These are phyloP conservation scores for Protomyces macrosporus DNA, from an alignment of 1,139 yeast species.

Conservation along the genomic window DNA sequence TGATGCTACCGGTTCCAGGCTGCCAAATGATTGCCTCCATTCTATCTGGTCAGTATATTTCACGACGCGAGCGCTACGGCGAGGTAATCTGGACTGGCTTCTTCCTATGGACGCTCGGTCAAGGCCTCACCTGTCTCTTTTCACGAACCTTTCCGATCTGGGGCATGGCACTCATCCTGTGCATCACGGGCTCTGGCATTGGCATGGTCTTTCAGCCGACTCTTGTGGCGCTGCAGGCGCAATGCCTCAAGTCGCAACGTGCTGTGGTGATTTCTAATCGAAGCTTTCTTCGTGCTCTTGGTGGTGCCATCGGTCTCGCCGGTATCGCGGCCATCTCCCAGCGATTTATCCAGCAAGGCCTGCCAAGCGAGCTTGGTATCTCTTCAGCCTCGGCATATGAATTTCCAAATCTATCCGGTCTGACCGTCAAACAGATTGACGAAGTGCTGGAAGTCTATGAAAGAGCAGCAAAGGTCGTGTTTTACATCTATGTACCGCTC, in stretches of 20 bases:
- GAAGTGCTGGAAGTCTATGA: background rate
- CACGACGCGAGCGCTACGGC: conserved; percentile 4
- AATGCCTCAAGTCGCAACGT: background rate
- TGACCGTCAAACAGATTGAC: background rate
- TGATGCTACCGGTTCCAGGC: conserved; percentile 11
- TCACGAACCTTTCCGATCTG: background rate
- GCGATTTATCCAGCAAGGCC: background rate
- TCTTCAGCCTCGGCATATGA: background rate
- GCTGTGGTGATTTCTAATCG: background rate
- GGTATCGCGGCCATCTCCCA: background rate
- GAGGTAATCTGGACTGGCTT: conserved; percentile 10
- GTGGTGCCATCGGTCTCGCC: background rate
- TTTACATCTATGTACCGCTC: background rate
- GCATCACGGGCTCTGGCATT: background rate
- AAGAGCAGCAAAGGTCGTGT: background rate
- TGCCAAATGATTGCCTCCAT: conserved; percentile 7
- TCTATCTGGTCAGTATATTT: conserved; percentile 4
- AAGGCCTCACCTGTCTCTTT: conserved; percentile 3
- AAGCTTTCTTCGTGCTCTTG: background rate
- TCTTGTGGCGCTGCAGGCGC: background rate
- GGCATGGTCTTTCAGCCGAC: background rate
- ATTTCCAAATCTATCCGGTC: background rate
- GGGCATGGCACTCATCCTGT: background rate
- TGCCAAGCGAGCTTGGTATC: background rate
- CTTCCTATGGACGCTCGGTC: conserved; percentile 7